Evolutionary conservation across 139 green algal genomes (phyloP).

Genomic region (Chlamydomonas sp.): DNA sequence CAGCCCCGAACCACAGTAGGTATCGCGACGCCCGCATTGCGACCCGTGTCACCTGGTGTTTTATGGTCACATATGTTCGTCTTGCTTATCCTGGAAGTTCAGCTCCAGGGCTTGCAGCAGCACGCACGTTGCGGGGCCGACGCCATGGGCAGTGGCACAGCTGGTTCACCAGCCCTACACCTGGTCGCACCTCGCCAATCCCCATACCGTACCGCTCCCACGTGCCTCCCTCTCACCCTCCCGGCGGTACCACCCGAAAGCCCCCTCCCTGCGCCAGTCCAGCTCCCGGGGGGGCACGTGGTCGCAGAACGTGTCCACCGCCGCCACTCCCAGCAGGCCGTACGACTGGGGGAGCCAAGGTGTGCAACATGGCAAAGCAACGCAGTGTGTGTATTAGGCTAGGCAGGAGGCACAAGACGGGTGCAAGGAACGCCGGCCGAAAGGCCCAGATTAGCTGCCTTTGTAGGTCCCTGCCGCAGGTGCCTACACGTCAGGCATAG

Average conservation of each 20-base stretch:
- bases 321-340: conserved; percentile 22
- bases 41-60: too few relatives aligned
- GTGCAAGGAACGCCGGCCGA: too few relatives aligned
- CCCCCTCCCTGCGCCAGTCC: conserved; percentile 5
- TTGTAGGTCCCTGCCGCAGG: not conserved
- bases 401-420: too few relatives aligned
- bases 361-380: not conserved
- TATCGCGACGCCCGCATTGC: too few relatives aligned
- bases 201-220: not conserved
- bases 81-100: too few relatives aligned
- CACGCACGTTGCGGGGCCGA: too few relatives aligned
- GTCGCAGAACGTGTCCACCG: conserved; percentile 41
- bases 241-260: conserved; percentile 38
- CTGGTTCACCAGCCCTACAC: not conserved
- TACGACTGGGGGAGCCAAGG: not conserved
- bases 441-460: not conserved
- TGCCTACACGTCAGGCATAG: not conserved
- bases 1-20: too few relatives aligned
- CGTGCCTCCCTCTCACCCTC: conserved; percentile 1
- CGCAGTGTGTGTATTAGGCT: too few relatives aligned
- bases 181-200: not conserved
- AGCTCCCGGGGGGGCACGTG: conserved; percentile 28
- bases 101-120: too few relatives aligned
- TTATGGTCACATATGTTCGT: too few relatives aligned
- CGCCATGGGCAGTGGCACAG: too few relatives aligned